Base-by-base conservation (phyloP, 2,329 filamentous ascomycete genomes). In the Mycosphaerella sp. region DNA sequence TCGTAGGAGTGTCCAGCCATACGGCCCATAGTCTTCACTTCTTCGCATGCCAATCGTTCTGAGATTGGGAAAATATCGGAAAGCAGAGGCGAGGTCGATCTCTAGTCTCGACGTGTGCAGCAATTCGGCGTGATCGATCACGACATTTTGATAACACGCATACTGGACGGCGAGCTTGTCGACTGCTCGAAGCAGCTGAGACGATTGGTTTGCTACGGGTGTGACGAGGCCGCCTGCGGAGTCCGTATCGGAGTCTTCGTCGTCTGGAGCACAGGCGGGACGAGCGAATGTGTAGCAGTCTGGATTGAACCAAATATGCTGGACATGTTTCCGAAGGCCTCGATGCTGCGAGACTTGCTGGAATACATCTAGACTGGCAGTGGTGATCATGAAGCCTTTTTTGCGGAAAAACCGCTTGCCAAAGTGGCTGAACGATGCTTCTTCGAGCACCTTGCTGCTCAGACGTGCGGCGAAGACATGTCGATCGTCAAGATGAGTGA, bases 261-360 rank as follows among this genome's bases (percentile, higher is more conserved):
- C 31, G 1, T 61, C 56, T 7, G 60, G 61, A 14, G 54, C 53
- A 52, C 58, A 64, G 7, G 47, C 56, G n/a, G 61, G 63, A 6
- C 34, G 31, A n/a, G 45, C 49, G 48, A 60, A 61, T 11, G 62
- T 64, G 51, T 57, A 64, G 46, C 56, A 61, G 45, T 69, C 66
- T 1, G 66, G 66, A 47, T 68, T 69, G 60, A 68, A 66, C 66
- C 66, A 69, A 17, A 69, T 49, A 50, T 69, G 66, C 40, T 67
- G 62, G 9, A 66, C 59, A 45, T 64, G 60, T 6, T 62, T 59
- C 3, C 55, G 39, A 2, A 69, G 58, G n/a, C 62, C 57, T 14
- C 59, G 29, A 40, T 68, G 63, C 2, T 55, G 41, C 3, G 64
- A 56, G 26, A 69, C 60, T 1, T 45, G 26, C 21, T 56, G 45